Base-by-base conservation (phyloP, 2,329 filamentous ascomycete genomes). In the Lasiodiplodia gonubiensis region DNA sequence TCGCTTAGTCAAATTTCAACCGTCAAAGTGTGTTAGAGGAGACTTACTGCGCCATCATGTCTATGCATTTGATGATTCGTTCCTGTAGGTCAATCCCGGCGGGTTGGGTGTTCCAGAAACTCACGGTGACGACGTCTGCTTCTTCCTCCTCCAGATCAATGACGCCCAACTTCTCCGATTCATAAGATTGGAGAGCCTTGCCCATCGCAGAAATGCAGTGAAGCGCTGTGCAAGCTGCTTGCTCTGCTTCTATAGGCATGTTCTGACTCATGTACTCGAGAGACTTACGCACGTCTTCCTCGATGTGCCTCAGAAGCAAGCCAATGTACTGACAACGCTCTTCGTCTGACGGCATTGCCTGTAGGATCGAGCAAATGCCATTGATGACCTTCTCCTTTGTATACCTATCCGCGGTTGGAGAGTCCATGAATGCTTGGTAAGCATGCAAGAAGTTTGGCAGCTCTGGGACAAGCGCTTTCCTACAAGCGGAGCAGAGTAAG, bases 321-420 rank as follows among this genome's bases (percentile, higher is more conserved):
- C 84, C 81, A 37, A 91, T 82, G 42, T 86, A 84, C 35, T 76
- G 76, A 2, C 86, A 77, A 69, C 88, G 88, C 18, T 82, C 80
- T 25, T 81, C 78, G 59, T 89, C 84, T 2, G 87, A 84, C 0
- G 86, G 80, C 11, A 92, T 83, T 10, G 91, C 90, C 77, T 95
- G 91, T 35, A 93, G 86, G 52, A 95, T 89, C 10, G 88, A 89
- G 10, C 91, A 87, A 70, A 95, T 91, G 2, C 88, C 92, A 49
- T 90, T 88, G 5, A 93, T 83, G 0, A 94, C 86, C 71, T 88
- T 88, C 74, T 94, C 91, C 73, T 92, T 92, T 1, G 89, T 89
- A 64, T 89, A 81, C 48, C 86, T 86, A 70, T 94, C 90, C 11
- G 92, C 81, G 8, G 85, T 86, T n/a, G 81, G 80, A 61, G 83